Percentiles rank a stretch among this genome's conserved stretches.
phyloP scores from a whole-genome alignment of 345 rosid genomes.

The Moricandia arvensis region DNA sequence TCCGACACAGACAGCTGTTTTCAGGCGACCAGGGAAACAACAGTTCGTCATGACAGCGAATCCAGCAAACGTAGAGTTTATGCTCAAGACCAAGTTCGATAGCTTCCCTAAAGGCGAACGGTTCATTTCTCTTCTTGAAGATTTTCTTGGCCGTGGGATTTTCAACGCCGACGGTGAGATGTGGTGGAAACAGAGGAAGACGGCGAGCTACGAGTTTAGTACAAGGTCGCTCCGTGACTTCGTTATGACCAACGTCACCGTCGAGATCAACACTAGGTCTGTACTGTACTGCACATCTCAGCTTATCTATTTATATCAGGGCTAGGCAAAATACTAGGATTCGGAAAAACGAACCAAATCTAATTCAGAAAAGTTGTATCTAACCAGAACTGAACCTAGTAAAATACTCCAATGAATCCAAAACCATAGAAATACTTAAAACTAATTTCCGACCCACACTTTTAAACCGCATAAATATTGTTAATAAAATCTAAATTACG shows the following conservation, averaged over 20 bases:
- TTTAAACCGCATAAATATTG: no score
- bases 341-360: no score
- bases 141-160: slow-evolving; percentile 72
- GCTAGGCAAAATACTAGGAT: no score
- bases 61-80: slow-evolving; percentile 58
- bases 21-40: slow-evolving; percentile 41
- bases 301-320: no score
- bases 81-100: slow-evolving; percentile 61
- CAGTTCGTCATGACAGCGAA: slow-evolving; percentile 51
- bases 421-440: no score
- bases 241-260: slow-evolving; percentile 51
- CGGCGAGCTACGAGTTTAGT: slow-evolving; percentile 75
- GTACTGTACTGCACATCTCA: not conserved
- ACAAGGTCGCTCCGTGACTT: slow-evolving; percentile 67
- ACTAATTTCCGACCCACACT: no score
- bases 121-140: slow-evolving; percentile 35
- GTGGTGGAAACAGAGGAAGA: slow-evolving; percentile 74
- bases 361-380: no score
- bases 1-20: slow-evolving; percentile 53
- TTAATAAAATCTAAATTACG: no score
- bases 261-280: slow-evolving; percentile 50
- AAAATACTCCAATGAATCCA: no score
- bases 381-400: no score
- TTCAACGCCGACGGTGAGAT: slow-evolving; percentile 61
- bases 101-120: slow-evolving; percentile 53